These are phyloP conservation scores for Ceratocystis huliohia DNA, from an alignment of 2,329 filamentous ascomycete genomes.

Conservation along the genomic window DNA sequence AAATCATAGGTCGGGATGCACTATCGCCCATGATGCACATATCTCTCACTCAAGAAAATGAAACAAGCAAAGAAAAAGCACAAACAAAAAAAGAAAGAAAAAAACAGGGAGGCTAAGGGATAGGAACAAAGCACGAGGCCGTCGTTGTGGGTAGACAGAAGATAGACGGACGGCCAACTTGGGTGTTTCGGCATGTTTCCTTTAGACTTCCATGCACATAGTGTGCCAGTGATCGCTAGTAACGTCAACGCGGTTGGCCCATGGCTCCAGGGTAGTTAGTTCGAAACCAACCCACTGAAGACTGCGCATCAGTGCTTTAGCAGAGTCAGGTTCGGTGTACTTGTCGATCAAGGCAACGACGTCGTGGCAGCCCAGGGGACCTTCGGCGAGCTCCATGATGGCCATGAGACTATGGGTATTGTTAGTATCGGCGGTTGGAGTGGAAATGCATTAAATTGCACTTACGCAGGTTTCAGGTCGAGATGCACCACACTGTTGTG, in stretches of 20 bases:
- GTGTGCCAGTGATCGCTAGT: slow-evolving; percentile 74
- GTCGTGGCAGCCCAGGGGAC: slow-evolving; percentile 60
- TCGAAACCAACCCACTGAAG: slow-evolving; percentile 91
- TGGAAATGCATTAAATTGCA: slow-evolving; percentile 22
- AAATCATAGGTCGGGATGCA: slow-evolving; percentile 15
- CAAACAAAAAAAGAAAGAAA: slow-evolving; percentile 19
- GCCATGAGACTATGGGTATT: slow-evolving; percentile 56
- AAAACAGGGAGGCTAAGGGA: neutral
- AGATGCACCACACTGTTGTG: slow-evolving; percentile 55
- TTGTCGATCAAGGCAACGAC: slow-evolving; percentile 75
- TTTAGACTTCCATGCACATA: slow-evolving; percentile 72
- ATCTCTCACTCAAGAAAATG: slow-evolving; percentile 20
- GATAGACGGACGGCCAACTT: neutral
- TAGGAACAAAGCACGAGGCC: neutral
- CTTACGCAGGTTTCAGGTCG: slow-evolving; percentile 79
- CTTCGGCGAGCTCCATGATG: slow-evolving; percentile 74
- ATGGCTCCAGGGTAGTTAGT: slow-evolving; percentile 65
- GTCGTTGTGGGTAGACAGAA: neutral
- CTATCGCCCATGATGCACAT: slow-evolving; percentile 14
- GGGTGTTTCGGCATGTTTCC: neutral
- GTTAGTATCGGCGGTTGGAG: slow-evolving; percentile 26
- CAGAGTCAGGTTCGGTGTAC: slow-evolving; percentile 46
- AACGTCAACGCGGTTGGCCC: slow-evolving; percentile 50
- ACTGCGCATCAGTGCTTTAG: slow-evolving; percentile 60
- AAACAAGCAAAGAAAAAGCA: slow-evolving; percentile 3